phyloP scores from a whole-genome alignment of 306 rosid species.

The Prunus fruticosa region DNA sequence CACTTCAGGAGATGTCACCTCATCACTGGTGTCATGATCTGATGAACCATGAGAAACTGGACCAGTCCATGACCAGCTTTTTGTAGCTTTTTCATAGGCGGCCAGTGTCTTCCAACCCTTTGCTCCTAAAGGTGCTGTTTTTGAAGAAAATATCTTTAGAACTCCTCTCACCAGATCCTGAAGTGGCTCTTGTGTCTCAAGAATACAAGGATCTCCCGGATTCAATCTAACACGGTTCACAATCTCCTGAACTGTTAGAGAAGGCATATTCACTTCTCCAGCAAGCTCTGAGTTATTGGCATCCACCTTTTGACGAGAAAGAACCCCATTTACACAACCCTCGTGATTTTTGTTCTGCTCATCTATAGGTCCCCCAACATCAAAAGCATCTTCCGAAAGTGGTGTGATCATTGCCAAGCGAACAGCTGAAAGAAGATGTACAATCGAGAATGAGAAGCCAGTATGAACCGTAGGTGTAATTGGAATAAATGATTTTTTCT shows the following conservation, averaged over 20 bases:
- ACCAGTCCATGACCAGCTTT: constrained; percentile 95
- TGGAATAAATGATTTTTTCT: constrained; percentile 68
- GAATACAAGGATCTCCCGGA: constrained; percentile 94
- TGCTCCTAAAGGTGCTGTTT: constrained; percentile 94
- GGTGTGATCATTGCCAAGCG: constrained; percentile 85
- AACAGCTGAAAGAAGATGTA: constrained; percentile 95
- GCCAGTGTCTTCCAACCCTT: constrained; percentile 95
- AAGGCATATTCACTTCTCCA: constrained; percentile 47
- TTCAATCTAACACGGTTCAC: constrained; percentile 81
- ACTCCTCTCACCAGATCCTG: constrained; percentile 99
- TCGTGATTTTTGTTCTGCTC: constrained; percentile 47
- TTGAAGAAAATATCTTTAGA: constrained; percentile 90
- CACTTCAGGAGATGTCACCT: constrained; percentile 79
- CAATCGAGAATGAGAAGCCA: constrained; percentile 89
- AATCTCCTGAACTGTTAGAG: constrained; percentile 79
- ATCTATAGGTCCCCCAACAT: constrained; percentile 43
- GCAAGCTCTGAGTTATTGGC: constrained; percentile 40
- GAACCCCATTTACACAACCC: constrained; percentile 38
- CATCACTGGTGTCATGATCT: constrained; percentile 72
- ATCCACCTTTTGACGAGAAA: constrained; percentile 39
- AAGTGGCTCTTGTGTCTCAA: constrained; percentile 96
- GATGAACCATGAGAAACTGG: constrained; percentile 56
- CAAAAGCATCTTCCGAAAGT: constrained; percentile 60
- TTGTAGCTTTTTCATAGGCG: constrained; percentile 63
- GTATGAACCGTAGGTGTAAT: constrained; percentile 93